phyloP scores from a whole-genome alignment of 1,284 basidiomycete species.

The Apiotrichum siamense region DNA sequence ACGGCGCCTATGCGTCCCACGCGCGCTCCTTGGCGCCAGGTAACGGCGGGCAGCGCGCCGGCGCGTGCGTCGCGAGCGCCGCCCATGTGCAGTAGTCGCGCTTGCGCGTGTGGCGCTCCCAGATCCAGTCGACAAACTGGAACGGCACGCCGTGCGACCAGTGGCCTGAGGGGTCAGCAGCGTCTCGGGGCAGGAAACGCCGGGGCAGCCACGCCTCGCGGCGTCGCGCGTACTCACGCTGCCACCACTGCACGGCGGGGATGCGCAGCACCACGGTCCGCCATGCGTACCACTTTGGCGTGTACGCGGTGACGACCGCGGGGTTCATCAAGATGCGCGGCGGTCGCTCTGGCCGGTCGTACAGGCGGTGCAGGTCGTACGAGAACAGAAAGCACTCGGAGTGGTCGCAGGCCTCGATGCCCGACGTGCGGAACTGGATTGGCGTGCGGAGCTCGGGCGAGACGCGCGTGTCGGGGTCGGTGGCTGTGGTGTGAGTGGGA shows the following conservation, averaged over 20 bases:
- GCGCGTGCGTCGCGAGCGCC: constrained; percentile 15
- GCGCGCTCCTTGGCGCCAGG: constrained; percentile 1
- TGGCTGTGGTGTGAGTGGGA: constrained; percentile 22
- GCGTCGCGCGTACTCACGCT: constrained; percentile 35
- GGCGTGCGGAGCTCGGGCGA: constrained; percentile 47
- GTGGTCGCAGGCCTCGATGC: constrained; percentile 51
- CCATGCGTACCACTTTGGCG: constrained; percentile 49
- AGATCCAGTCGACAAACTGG: constrained; percentile 24
- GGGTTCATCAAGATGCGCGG: constrained; percentile 53
- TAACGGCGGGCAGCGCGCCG: constrained; percentile 24
- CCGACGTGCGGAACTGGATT: constrained; percentile 51
- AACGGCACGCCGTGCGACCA: constrained; percentile 26
- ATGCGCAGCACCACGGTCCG: constrained; percentile 52
- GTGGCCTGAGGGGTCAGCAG: constrained; percentile 13
- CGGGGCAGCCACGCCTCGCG: not conserved
- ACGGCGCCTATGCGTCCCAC: not conserved
- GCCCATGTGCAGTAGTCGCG: constrained; percentile 35
- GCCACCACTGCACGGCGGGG: constrained; percentile 51
- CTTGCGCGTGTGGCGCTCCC: constrained; percentile 17
- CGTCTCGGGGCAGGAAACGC: not conserved
- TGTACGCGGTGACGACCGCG: constrained; percentile 48
- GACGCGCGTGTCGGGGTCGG: constrained; percentile 30
- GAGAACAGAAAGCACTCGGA: constrained; percentile 56
- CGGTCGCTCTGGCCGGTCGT: constrained; percentile 39
- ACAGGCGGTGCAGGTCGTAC: constrained; percentile 55